Base-by-base conservation (phyloP, 805 yeast genomes). In the Peterozyma xylosa region DNA sequence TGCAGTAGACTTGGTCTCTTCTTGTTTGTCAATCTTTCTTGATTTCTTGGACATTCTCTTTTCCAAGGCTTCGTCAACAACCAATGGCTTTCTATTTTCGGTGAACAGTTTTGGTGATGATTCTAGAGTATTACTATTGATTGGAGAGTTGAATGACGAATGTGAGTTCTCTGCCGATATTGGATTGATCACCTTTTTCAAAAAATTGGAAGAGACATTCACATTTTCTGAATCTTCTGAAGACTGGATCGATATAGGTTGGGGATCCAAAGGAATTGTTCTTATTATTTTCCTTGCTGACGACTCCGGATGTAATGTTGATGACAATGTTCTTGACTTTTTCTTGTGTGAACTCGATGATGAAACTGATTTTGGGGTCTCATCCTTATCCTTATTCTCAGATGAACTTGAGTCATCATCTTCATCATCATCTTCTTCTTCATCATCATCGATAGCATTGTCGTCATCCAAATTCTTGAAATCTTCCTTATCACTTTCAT, bases 191-290 rank as follows among this genome's bases (percentile, higher is more conserved):
- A 42, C 48, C 38, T 43, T 42, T 43, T 41, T 45, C 6, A 41
- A 38, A 39, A 35, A 38, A 16, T 37, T 33, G 13, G 42, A 35
- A 32, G 49, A 40, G 11, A 38, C 32, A 30, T 41, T 38, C 37
- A 13, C 41, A 2, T 34, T 34, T 7, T 37, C 42, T 14, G 34
- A 34, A 9, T 17, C 18, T 11, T 39, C 42, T 9, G 27, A 11
- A 13, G 38, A 38, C 9, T 17, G 46, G 15, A 62, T 67, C 2
- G 78, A 61, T 30, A 86, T 86, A 5, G 95, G 95, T 43, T 76
- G 82, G 0, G 95, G 95, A 58, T 86, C 95, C 49, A 86, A 64
- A 2, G 95, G 95, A 51, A 86, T 81, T 0, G 90, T 86, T 39
- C 79, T 73, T 38, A 86, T 86, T 49, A 86, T 82, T 55, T 74